phyloP scores from a whole-genome alignment of 1,139 yeast species.

The Kodamaea alishanica region DNA sequence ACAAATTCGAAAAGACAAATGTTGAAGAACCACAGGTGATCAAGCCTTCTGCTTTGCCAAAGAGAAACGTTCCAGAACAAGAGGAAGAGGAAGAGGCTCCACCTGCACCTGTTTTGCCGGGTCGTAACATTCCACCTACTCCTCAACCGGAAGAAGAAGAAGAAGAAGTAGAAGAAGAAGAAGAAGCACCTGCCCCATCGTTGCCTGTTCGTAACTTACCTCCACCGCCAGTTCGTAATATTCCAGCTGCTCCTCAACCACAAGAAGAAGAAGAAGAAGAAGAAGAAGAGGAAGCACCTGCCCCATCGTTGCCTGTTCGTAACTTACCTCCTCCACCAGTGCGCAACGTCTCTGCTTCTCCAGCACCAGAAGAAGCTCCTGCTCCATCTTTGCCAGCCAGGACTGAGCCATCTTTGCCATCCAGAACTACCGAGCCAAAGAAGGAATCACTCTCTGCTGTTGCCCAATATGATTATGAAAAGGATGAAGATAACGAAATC shows the following conservation, averaged over 20 bases:
- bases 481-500: slow-evolving; percentile 75
- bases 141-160: slow-evolving; percentile 15
- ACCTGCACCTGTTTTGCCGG: slow-evolving; percentile 21
- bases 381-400: slow-evolving; percentile 11
- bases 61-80: slow-evolving; percentile 37
- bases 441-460: slow-evolving; percentile 41
- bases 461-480: slow-evolving; percentile 66
- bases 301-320: slow-evolving; percentile 25
- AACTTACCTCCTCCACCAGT: slow-evolving; percentile 17
- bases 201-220: slow-evolving; percentile 25
- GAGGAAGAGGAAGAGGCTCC: slow-evolving; percentile 21
- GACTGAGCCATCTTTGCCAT: slow-evolving; percentile 9
- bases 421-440: slow-evolving; percentile 15
- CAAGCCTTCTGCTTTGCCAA: slow-evolving; percentile 24
- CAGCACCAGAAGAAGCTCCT: slow-evolving; percentile 14
- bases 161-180: slow-evolving; percentile 17
- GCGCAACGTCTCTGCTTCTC: slow-evolving; percentile 11
- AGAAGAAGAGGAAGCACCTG: slow-evolving; percentile 11
- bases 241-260: slow-evolving; percentile 12
- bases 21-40: slow-evolving; percentile 22
- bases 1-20: slow-evolving; percentile 7
- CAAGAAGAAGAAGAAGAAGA: slow-evolving; percentile 18
- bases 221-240: slow-evolving; percentile 14
- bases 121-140: slow-evolving; percentile 16
- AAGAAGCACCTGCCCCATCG: slow-evolving; percentile 21